Base-by-base conservation (phyloP, 225 moss, liverwort and hornwort genomes). In the Bryoerythrophyllum caledonicum region DNA sequence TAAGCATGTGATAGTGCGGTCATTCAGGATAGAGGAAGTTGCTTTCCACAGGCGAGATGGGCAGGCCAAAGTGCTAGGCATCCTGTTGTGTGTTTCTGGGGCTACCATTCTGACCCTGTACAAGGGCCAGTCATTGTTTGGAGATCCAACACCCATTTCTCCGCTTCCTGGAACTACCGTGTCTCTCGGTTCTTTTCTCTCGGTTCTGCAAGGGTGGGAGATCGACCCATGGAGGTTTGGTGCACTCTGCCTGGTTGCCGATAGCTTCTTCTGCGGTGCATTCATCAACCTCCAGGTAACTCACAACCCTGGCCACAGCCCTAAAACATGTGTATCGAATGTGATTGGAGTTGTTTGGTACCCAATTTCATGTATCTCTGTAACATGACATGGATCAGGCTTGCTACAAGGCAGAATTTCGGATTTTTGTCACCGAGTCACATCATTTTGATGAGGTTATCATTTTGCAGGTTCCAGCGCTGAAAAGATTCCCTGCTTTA, bases 241-340 rank as follows among this genome's bases (percentile, higher is more conserved):
- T 72, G 81, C 72, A 44, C 26, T 85, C 10, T 82, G 82, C 77
- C 49, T 90, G 51, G 44, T 88, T 44, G 81, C 78, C 23, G 77
- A 74, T 19, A 75, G 58, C 75, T 48, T 71, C 37, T 61, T 12
- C 51, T 40, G 65, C 67, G 86, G 82, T n/a, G 23, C 75, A 61
- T 86, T 82, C 51, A 74, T 92, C 63, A 87, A 91, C 56, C 77
- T 92, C 24, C 91, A 86, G 85, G 89, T 87, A 28, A 41, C 4
- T 58, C 65, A 37, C 24, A 30, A 23, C 44, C 15, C 54, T 20
- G 24, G 13, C 32, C 68, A 24, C 52, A 46, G 64, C 52, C 8
- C 53, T 8, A 41, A 27, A 43, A 27, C 4, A 26, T 15, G 5
- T 82, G 82, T 63, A 61, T 76, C 30, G 76, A 81, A 10, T 32